Percentiles rank a stretch among this genome's conserved stretches.
Conservation (phyloP, 768 basidiomycete genomes). For the Kwoniella dendrophila region DNA sequence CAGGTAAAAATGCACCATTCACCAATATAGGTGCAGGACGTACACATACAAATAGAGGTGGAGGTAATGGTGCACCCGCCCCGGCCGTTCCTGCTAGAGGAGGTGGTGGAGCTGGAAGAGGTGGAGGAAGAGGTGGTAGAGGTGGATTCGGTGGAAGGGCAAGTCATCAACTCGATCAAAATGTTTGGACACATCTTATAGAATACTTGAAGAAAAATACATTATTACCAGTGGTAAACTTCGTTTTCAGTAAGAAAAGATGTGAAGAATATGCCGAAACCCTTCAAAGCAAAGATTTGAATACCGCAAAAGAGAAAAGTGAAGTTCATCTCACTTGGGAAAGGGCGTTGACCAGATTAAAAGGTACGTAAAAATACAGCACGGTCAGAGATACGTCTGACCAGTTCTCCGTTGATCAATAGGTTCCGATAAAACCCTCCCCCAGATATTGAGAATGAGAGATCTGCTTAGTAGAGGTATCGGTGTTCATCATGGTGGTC, state of each 20-base stretch:
- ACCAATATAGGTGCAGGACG: conserved; percentile 44
- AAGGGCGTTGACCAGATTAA: conserved; percentile 83
- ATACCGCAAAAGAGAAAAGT: conserved; percentile 87
- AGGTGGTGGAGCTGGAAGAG: conserved; percentile 40
- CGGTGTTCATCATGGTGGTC: conserved; percentile 94
- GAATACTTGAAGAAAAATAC: conserved; percentile 77
- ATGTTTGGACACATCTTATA: conserved; percentile 89
- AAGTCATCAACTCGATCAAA: conserved; percentile 69
- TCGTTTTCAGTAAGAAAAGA: conserved; percentile 93
- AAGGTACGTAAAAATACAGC: conserved; percentile 67
- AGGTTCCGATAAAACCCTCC: conserved; percentile 90
- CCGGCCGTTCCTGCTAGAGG: conserved; percentile 34
- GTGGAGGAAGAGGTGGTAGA: conserved; percentile 40
- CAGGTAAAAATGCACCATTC: conserved; percentile 47
- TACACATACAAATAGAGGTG: conserved; percentile 59
- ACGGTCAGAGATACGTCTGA: background rate
- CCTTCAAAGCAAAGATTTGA: conserved; percentile 83
- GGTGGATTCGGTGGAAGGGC: conserved; percentile 30
- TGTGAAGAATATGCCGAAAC: conserved; percentile 96
- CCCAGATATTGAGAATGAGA: conserved; percentile 88
- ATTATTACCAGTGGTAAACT: conserved; percentile 90
- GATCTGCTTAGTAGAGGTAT: conserved; percentile 89
- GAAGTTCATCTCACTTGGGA: conserved; percentile 94
- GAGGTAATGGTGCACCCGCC: conserved; percentile 56
- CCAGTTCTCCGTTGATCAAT: background rate